A percentile compares a stretch with the other conserved stretches of the same genome.
phyloP scores from a whole-genome alignment of 495 filamentous ascomycete genomes.

The Xylaria bambusicola region DNA sequence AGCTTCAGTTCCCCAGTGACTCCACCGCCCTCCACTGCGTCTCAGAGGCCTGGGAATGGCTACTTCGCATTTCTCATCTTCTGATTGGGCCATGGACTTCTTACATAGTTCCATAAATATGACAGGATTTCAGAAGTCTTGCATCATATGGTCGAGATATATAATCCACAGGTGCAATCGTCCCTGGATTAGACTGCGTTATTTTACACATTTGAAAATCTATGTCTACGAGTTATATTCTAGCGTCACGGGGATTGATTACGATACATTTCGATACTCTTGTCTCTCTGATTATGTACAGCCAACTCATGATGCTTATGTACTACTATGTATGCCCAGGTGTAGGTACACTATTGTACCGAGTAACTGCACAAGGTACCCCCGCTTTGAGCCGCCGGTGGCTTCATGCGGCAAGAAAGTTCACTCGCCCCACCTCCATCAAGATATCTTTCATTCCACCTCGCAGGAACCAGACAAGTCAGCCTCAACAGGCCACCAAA shows the following conservation, averaged over 20 bases:
- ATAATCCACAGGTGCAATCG: background rate
- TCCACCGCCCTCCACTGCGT: slow-evolving; percentile 2
- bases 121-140: background rate
- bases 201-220: background rate
- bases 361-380: too few species aligned
- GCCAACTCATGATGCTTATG: too few species aligned
- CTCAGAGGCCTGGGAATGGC: slow-evolving; percentile 8
- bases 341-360: too few species aligned
- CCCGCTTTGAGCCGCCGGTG: too few species aligned
- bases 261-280: background rate
- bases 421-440: slow-evolving; percentile 4
- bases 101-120: background rate
- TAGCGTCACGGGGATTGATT: background rate
- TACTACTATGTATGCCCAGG: too few species aligned
- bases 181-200: background rate
- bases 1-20: slow-evolving; percentile 5
- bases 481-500: too few species aligned
- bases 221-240: background rate
- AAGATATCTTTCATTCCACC: too few species aligned
- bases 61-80: background rate
- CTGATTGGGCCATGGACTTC: background rate
- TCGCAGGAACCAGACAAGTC: too few species aligned
- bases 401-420: background rate
- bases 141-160: background rate
- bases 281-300: background rate